phyloP scores from a whole-genome alignment of 1,139 yeast genomes.

The Debaryomyces fabryi region DNA sequence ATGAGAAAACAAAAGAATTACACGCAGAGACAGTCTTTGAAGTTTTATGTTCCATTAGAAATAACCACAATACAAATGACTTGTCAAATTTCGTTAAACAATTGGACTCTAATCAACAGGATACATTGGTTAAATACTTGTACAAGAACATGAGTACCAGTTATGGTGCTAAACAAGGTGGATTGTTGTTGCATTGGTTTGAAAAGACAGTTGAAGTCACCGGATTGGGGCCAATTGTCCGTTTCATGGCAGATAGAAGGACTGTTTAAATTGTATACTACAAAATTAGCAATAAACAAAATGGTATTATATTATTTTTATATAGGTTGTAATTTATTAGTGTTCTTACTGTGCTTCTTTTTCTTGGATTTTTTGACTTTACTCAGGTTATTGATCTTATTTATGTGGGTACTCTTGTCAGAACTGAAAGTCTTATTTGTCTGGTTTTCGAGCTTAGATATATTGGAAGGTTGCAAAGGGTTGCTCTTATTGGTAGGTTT shows the following conservation, averaged over 20 bases:
- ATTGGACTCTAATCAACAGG: constrained; percentile 68
- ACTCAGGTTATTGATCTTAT: not conserved
- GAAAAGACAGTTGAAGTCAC: constrained; percentile 83
- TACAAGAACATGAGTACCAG: constrained; percentile 82
- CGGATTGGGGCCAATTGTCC: constrained; percentile 87
- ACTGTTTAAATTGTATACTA: constrained; percentile 49
- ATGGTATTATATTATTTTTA: not conserved
- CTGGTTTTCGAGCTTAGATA: constrained; percentile 1
- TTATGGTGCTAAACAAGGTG: constrained; percentile 85
- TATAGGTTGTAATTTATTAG: constrained; percentile 4
- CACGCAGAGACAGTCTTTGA: constrained; percentile 66
- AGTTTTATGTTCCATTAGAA: constrained; percentile 72
- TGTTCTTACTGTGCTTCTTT: constrained; percentile 1
- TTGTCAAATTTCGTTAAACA: constrained; percentile 60
- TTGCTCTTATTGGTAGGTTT: not conserved
- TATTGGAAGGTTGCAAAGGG: constrained; percentile 4
- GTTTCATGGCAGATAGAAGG: constrained; percentile 84
- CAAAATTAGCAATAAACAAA: constrained; percentile 6
- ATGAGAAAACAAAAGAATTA: constrained; percentile 54
- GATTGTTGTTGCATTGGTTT: constrained; percentile 84
- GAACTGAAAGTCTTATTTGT: not conserved
- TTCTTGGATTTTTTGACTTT: constrained; percentile 2
- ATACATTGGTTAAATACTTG: constrained; percentile 78
- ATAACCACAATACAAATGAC: constrained; percentile 56
- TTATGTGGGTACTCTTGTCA: not conserved